Evolutionary conservation across 495 filamentous ascomycete genomes (phyloP).

Genomic region (Penicillium salamii): DNA sequence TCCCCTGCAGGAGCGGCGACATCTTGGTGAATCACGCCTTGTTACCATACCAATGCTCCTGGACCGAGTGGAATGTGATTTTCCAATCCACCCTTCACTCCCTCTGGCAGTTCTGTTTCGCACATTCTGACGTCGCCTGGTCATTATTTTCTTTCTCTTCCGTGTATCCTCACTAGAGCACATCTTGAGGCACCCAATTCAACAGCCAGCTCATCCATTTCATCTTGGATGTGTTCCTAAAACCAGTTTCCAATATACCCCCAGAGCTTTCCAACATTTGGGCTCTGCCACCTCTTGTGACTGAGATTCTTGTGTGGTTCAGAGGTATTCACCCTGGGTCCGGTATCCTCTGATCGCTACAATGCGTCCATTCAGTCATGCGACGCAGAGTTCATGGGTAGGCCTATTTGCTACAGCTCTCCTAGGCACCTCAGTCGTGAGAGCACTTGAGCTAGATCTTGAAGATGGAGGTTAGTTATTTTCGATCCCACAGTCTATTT

Average conservation of each 20-base stretch:
- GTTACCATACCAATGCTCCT: constrained; percentile 29
- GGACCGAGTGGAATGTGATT: constrained; percentile 19
- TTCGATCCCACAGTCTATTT: neutral
- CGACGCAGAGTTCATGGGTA: constrained; percentile 18
- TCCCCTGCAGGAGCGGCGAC: constrained; percentile 2
- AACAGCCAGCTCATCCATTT: too few relatives aligned
- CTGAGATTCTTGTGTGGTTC: neutral
- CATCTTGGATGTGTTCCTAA: too few relatives aligned
- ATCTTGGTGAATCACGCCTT: constrained; percentile 17
- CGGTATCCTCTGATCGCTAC: neutral
- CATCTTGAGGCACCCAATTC: too few relatives aligned
- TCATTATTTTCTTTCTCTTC: neutral
- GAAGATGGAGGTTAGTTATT: constrained; percentile 16
- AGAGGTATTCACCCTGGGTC: neutral
- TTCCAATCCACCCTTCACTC: constrained; percentile 9
- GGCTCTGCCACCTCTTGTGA: neutral
- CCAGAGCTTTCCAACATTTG: too few relatives aligned
- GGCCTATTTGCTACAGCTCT: constrained; percentile 15
- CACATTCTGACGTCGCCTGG: constrained; percentile 1
- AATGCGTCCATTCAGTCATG: constrained; percentile 13
- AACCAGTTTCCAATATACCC: too few relatives aligned
- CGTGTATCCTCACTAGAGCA: neutral
- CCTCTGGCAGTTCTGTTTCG: neutral
- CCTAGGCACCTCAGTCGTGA: constrained; percentile 13
- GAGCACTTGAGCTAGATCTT: constrained; percentile 23